Conservation (phyloP, 2,329 filamentous ascomycete genomes). For the Xylariaceae sp. region DNA sequence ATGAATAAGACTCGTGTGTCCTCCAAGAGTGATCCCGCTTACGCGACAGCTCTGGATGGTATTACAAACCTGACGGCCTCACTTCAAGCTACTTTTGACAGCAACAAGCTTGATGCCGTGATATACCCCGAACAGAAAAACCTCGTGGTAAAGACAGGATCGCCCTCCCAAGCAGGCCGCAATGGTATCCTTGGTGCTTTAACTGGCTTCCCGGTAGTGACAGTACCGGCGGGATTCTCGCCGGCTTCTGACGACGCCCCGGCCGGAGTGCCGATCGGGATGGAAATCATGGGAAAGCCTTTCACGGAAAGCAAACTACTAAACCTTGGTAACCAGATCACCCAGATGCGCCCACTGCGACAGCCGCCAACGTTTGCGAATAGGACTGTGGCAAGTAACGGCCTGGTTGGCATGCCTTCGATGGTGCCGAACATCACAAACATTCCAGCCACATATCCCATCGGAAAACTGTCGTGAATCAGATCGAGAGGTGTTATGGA, state of each 20-base stretch:
- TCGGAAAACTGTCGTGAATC: not conserved
- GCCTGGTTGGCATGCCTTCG: no score
- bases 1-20: conserved; percentile 46
- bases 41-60: conserved; percentile 35
- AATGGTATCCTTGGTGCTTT: conserved; percentile 29
- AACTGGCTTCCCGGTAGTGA: conserved; percentile 36
- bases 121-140: conserved; percentile 5
- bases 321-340: conserved; percentile 26
- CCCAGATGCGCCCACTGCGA: conserved; percentile 41
- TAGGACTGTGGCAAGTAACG: no score
- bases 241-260: conserved; percentile 42
- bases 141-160: conserved; percentile 39
- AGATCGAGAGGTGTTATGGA: no score
- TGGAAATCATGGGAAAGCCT: conserved; percentile 57
- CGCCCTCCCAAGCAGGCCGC: conserved; percentile 52
- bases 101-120: conserved; percentile 2
- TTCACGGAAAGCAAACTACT: conserved; percentile 51
- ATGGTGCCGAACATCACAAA: not conserved
- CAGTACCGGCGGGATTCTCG: conserved; percentile 51
- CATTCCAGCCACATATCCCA: not conserved
- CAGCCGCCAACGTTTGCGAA: conserved; percentile 32
- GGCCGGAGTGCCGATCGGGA: conserved; percentile 57
- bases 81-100: conserved; percentile 1
- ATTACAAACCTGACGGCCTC: not conserved
- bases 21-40: conserved; percentile 47